Conservation (phyloP, 164 flowering plant genomes). For the Pachysandra terminalis region DNA sequence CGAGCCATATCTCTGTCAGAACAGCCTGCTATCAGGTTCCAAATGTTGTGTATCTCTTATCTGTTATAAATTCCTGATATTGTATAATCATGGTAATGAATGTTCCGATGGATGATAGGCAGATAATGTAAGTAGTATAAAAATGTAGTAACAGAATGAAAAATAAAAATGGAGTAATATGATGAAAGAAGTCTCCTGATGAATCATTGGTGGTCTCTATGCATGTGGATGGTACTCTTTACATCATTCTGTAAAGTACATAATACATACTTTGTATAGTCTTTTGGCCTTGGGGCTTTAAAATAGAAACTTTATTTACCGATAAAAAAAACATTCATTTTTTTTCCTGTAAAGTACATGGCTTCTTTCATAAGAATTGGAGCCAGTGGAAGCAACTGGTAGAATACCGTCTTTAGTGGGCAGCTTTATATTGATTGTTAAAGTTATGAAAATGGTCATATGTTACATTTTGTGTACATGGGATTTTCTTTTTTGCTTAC, state of each 20-base stretch:
- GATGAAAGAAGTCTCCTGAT: neutral
- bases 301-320: too few species aligned
- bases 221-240: neutral
- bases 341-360: neutral
- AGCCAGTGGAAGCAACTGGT: neutral
- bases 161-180: neutral
- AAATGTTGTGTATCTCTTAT: too few species aligned
- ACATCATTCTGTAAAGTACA: neutral
- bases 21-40: too few species aligned
- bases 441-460: neutral
- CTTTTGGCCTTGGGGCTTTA: too few species aligned
- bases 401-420: neutral
- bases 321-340: too few species aligned
- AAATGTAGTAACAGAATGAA: neutral
- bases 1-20: too few species aligned
- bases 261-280: too few species aligned
- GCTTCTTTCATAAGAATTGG: neutral
- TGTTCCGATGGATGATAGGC: neutral
- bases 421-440: neutral
- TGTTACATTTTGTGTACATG: too few species aligned
- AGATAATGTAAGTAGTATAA: neutral
- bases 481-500: too few species aligned
- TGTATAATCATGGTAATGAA: neutral
- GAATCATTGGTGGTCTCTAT: neutral
- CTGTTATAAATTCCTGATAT: too few species aligned